Conservation (phyloP, 768 basidiomycete species). For the Suillus lakei region DNA sequence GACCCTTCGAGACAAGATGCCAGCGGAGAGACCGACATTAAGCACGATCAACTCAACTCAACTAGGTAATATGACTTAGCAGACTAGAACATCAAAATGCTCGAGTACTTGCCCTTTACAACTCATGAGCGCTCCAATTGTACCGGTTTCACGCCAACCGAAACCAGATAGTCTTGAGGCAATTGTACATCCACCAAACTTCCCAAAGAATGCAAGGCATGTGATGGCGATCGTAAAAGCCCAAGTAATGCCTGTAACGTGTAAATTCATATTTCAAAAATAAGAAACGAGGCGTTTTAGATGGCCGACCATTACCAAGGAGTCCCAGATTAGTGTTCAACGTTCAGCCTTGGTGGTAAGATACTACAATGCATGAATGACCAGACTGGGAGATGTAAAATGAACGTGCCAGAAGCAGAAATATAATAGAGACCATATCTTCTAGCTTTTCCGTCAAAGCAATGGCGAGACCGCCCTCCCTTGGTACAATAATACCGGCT, state of each 20-base stretch:
- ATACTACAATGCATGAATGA: conserved; percentile 54
- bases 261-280: neutral
- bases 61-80: conserved; percentile 38
- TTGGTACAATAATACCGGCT: conserved; percentile 80
- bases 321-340: conserved; percentile 91
- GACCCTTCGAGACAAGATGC: conserved; percentile 74
- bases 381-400: neutral
- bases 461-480: conserved; percentile 86
- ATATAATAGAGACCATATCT: conserved; percentile 90
- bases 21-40: conserved; percentile 87
- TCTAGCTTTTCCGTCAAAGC: conserved; percentile 95
- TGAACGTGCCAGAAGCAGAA: conserved; percentile 73
- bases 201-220: conserved; percentile 78
- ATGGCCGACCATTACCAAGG: conserved; percentile 65
- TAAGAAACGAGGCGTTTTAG: neutral
- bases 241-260: conserved; percentile 73
- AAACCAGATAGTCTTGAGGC: conserved; percentile 75
- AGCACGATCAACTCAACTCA: conserved; percentile 94
- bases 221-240: conserved; percentile 85
- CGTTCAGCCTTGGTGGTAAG: conserved; percentile 86
- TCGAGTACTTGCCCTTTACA: conserved; percentile 78
- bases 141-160: conserved; percentile 76
- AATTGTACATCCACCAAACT: conserved; percentile 84
- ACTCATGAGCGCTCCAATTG: conserved; percentile 92
- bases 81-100: neutral